phyloP scores from a whole-genome alignment of 1,284 basidiomycete genomes.

The Melampsora larici-populina region DNA sequence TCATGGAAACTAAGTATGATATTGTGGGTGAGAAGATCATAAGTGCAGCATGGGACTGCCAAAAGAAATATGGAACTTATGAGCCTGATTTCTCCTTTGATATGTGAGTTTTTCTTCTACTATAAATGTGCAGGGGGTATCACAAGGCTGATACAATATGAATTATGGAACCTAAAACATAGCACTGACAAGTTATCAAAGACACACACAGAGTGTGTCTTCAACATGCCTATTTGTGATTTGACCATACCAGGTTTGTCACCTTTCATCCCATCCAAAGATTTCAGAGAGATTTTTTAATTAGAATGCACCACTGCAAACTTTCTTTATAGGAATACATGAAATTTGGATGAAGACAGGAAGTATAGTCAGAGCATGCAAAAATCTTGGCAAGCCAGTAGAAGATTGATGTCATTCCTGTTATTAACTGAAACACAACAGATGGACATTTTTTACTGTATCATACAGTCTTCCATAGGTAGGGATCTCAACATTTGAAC shows the following conservation, averaged over 20 bases:
- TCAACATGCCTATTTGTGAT: neutral
- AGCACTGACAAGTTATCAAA: neutral
- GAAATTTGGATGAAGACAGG: neutral
- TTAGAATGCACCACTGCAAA: neutral
- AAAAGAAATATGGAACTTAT: constrained; percentile 1
- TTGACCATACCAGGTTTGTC: neutral
- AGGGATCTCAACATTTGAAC: too few species aligned
- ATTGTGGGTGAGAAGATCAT: neutral
- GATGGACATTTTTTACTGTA: neutral
- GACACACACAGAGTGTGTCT: neutral
- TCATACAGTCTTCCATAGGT: too few species aligned
- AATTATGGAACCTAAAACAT: too few species aligned
- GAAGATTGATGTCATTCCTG: neutral
- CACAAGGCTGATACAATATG: too few species aligned
- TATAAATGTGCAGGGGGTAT: too few species aligned
- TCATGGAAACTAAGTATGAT: neutral
- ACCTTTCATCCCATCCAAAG: neutral
- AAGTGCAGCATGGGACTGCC: neutral
- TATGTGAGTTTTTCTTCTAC: neutral
- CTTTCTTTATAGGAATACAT: neutral
- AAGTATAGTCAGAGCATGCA: neutral
- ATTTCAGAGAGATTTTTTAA: neutral
- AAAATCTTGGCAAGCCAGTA: neutral
- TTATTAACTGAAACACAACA: neutral
- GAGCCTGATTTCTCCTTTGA: neutral